A percentile compares a stretch with the other conserved stretches of the same genome.
phyloP scores from a whole-genome alignment of 495 filamentous ascomycete genomes.

The Evernia prunastri region DNA sequence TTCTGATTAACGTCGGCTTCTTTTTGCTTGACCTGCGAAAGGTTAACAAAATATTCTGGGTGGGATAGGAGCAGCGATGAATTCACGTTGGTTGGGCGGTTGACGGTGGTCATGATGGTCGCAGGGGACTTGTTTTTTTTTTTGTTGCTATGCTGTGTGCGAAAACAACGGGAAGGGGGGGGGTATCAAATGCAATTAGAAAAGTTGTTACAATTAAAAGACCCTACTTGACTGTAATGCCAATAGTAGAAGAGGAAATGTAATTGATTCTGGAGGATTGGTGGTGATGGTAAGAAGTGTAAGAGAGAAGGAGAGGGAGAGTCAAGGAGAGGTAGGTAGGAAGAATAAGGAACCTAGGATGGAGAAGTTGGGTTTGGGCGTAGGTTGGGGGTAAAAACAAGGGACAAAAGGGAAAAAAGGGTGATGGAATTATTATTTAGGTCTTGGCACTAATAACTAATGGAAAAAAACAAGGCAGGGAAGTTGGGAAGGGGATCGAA shows the following conservation, averaged over 20 bases:
- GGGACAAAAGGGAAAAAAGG: too few relatives aligned
- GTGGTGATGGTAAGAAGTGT: not conserved
- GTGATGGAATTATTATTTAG: not conserved
- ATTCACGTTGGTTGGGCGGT: conserved; percentile 22
- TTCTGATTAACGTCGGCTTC: conserved; percentile 80
- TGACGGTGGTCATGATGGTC: conserved; percentile 13
- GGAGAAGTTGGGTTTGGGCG: not conserved
- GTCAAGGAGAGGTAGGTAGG: not conserved
- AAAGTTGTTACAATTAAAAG: conserved; percentile 8
- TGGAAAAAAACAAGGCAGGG: not conserved
- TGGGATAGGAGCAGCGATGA: not conserved
- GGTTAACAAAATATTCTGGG: not conserved
- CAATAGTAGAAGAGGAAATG: conserved; percentile 12
- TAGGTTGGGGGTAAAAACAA: not conserved
- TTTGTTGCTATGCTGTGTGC: conserved; percentile 9
- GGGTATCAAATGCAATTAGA: conserved; percentile 18
- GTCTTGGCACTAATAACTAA: conserved; percentile 4
- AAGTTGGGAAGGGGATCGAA: not conserved
- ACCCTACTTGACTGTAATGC: conserved; percentile 3
- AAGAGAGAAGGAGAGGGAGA: not conserved
- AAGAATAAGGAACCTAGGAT: too few relatives aligned
- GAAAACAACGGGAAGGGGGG: conserved; percentile 5
- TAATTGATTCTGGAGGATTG: conserved; percentile 12
- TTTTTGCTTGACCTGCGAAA: conserved; percentile 43
- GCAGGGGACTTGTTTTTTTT: not conserved